These are phyloP conservation scores for Daldinia vernicosa DNA, from an alignment of 495 filamentous ascomycete genomes.

Conservation along the genomic window DNA sequence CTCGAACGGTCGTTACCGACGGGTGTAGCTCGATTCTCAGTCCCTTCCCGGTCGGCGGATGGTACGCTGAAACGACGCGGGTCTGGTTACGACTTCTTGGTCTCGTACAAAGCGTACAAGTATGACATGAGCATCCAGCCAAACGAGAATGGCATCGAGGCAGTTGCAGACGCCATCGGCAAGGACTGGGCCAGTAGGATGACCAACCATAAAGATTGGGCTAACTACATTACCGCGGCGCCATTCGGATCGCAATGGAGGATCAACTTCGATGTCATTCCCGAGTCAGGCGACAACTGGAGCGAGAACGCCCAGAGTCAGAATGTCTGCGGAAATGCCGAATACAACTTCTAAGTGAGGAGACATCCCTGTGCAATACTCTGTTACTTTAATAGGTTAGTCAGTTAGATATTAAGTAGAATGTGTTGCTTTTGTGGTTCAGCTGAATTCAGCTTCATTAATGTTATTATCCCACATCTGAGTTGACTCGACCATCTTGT, in stretches of 20 bases:
- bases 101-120: neutral
- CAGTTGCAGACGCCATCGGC: neutral
- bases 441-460: neutral
- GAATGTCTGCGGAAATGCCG: neutral
- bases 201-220: neutral
- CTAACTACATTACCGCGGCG: neutral
- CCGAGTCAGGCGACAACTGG: neutral
- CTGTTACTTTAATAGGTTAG: no score
- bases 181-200: slow-evolving; percentile 2
- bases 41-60: neutral
- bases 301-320: neutral
- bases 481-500: neutral
- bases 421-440: neutral
- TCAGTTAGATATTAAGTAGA: no score
- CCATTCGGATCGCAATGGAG: neutral
- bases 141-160: neutral
- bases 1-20: neutral
- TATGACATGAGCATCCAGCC: neutral
- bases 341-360: neutral
- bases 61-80: neutral
- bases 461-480: neutral
- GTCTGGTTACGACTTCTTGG: neutral
- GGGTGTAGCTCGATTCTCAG: neutral
- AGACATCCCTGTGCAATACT: neutral
- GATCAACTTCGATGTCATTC: neutral